Evolutionary conservation across 192 early-diverging fungal species (phyloP), one percentile per base, ranked within the genome.

Genomic region (Backusella tarrabulga): DNA sequence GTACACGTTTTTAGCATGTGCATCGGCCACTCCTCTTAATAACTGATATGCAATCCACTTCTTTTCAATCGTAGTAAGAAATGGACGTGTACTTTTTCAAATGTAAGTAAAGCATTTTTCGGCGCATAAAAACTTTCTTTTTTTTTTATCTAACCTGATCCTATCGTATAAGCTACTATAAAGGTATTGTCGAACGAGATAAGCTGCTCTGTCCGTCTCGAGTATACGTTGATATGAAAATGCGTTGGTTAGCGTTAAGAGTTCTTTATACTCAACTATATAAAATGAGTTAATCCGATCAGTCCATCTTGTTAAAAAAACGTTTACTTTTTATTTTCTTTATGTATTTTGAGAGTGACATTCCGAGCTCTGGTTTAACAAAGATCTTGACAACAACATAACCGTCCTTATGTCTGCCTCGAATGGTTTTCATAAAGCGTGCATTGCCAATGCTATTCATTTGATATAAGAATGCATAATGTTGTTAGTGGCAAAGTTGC

Each of bases 151-250:
- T 67, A 66, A 93, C 93, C 93, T 94, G 38, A 98, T 95, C 7
- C 96, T 92, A 84, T 99, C 97, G 68, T 99, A 99, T n/a, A 99
- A 89, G 86, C 92, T 97, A 79, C 91, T 91, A 74, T 94, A 94
- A 72, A 98, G 83, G 77, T 92, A 93, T 79, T 97, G 97, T 15
- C 97, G 87, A 71, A 97, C 85, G 70, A 97, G 73, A 72, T 97
- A 99, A 19, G 93, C 95, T 8, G 96, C 97, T 23, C 89, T 87
- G 7, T 97, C 95, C 5, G 97, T 98, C 78, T 98, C 96, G 36
- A 97, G 73, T 29, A 97, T 89, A 29, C 87, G 85, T 68, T 93
- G 90, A 70, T 94, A 95, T 7, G 91, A 81, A 68, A 97, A 90
- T 4, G 92, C 91, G 68, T 96, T 97, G 36, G 95, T 90, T 14